Conservation (phyloP, 108 stramenopile genomes). For the Cyclotella atomus region DNA sequence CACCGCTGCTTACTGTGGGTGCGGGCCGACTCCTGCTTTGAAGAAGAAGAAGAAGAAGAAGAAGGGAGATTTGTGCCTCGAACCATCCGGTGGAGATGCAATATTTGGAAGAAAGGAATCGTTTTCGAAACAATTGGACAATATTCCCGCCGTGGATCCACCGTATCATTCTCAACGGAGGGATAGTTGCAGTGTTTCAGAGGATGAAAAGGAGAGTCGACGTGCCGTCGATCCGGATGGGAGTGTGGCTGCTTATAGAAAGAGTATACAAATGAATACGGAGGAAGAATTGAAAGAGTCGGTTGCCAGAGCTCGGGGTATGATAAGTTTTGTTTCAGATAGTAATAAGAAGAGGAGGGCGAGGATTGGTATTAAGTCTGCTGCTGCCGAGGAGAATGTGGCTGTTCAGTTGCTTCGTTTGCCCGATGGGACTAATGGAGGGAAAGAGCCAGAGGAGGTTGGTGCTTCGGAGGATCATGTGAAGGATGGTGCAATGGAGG, state of each 20-base stretch:
- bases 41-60: neutral
- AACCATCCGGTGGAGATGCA: neutral
- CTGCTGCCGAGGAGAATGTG: neutral
- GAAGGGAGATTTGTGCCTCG: neutral
- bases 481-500: slow-evolving; percentile 3
- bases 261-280: neutral
- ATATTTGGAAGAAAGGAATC: neutral
- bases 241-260: neutral
- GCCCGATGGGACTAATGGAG: neutral
- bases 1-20: slow-evolving; percentile 40
- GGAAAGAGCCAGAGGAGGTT: neutral
- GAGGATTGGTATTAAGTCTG: neutral
- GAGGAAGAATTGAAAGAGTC: neutral
- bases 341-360: neutral
- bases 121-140: neutral
- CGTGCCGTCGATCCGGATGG: slow-evolving; percentile 9
- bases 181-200: neutral
- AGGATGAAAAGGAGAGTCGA: neutral
- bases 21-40: slow-evolving; percentile 35
- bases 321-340: neutral
- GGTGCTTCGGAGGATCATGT: neutral
- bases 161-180: neutral
- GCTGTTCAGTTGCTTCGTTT: neutral
- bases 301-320: neutral
- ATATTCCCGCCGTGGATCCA: slow-evolving; percentile 3